Percentiles rank a stretch among this genome's conserved stretches.
Evolutionary conservation across 2,329 filamentous ascomycete species (phyloP).

Genomic region (Diplodia mutila): DNA sequence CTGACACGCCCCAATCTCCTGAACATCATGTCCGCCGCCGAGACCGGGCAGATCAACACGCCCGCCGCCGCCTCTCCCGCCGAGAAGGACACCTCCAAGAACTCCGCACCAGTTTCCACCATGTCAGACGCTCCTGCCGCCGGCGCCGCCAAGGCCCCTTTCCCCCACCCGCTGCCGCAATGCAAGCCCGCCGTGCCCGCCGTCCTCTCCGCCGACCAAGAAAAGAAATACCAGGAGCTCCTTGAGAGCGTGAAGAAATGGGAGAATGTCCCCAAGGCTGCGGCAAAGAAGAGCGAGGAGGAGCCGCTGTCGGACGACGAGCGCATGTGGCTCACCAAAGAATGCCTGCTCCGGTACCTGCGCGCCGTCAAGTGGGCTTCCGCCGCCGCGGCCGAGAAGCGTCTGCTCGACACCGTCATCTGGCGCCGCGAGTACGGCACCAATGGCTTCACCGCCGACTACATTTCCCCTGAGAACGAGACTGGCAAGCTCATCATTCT

Average conservation of each 20-base stretch:
- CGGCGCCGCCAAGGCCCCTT: constrained; percentile 35
- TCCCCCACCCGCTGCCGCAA: constrained; percentile 47
- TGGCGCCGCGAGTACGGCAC: constrained; percentile 94
- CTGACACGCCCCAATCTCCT: constrained; percentile 25
- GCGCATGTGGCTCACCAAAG: constrained; percentile 85
- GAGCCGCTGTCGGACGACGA: constrained; percentile 76
- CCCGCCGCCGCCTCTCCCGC: constrained; percentile 1
- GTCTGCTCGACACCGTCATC: constrained; percentile 77
- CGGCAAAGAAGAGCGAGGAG: constrained; percentile 59
- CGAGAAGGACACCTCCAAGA: constrained; percentile 10
- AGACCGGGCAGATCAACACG: constrained; percentile 23
- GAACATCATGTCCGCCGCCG: constrained; percentile 24
- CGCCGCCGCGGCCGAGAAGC: constrained; percentile 72
- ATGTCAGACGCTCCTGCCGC: constrained; percentile 17
- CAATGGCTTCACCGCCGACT: constrained; percentile 74
- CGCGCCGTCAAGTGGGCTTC: constrained; percentile 87
- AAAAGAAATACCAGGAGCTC: constrained; percentile 78
- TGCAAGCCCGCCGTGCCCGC: constrained; percentile 61
- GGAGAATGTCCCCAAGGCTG: constrained; percentile 69
- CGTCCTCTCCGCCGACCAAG: constrained; percentile 73
- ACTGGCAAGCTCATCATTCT: constrained; percentile 92
- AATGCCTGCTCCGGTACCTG: constrained; percentile 91
- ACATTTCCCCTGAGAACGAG: constrained; percentile 92
- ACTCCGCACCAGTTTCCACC: constrained; percentile 3
- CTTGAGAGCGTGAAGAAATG: constrained; percentile 72